Evolutionary conservation across 495 filamentous ascomycete genomes (phyloP).

Genomic region (Podospora sp.): DNA sequence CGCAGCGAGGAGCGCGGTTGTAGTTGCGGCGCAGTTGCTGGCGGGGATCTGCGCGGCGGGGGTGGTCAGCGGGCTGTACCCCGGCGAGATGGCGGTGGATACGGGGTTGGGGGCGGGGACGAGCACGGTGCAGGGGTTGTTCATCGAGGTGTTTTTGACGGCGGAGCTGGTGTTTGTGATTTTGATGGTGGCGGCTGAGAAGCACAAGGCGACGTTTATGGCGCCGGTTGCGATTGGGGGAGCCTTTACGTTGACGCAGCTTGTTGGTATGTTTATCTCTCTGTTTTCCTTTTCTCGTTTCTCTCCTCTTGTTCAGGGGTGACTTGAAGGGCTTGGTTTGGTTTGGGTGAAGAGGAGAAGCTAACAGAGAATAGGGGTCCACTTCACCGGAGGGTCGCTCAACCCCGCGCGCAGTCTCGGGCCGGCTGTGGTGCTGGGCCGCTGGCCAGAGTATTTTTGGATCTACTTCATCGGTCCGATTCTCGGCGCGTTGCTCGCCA

Average conservation of each 20-base stretch:
- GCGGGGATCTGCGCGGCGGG: slow-evolving; percentile 61
- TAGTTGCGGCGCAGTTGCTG: slow-evolving; percentile 59
- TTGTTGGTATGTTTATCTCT: slow-evolving; percentile 49
- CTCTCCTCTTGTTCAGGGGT: no score
- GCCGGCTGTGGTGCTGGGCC: slow-evolving; percentile 56
- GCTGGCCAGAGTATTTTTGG: slow-evolving; percentile 71
- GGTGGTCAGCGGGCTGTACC: slow-evolving; percentile 59
- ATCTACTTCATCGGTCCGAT: slow-evolving; percentile 67
- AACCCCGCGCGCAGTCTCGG: slow-evolving; percentile 63
- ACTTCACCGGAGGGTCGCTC: slow-evolving; percentile 62
- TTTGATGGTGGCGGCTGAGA: slow-evolving; percentile 83
- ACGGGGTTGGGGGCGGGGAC: slow-evolving; percentile 63
- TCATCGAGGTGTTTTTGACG: slow-evolving; percentile 80
- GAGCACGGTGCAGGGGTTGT: slow-evolving; percentile 64
- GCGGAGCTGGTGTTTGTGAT: slow-evolving; percentile 75
- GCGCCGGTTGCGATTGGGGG: slow-evolving; percentile 78
- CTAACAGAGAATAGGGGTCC: slow-evolving; percentile 44
- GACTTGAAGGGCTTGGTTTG: no score
- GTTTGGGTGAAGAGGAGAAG: not conserved
- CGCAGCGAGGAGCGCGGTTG: slow-evolving; percentile 48
- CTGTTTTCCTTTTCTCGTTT: not conserved
- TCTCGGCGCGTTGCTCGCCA: slow-evolving; percentile 61
- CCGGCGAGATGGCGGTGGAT: slow-evolving; percentile 59
- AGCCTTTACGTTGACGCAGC: slow-evolving; percentile 67
- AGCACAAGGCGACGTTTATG: slow-evolving; percentile 76